Conservation (phyloP, 805 yeast species). For the Diddensiella transvaalensis region DNA sequence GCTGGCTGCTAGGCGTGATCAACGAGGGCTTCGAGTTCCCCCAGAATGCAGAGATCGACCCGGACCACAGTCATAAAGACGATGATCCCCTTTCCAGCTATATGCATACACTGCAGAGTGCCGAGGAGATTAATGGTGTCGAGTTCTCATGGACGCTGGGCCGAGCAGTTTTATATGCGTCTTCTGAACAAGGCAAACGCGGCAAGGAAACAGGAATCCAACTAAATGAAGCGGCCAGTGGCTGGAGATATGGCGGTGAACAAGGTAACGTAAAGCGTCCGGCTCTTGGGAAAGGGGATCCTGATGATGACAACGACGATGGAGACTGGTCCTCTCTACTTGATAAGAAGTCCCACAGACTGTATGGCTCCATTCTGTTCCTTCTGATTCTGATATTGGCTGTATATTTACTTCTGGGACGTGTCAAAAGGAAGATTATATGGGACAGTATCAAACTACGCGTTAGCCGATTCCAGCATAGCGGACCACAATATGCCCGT, state of each 20-base stretch:
- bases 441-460: slow-evolving; percentile 21
- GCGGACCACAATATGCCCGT: slow-evolving; percentile 8
- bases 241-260: slow-evolving; percentile 23
- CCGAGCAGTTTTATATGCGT: slow-evolving; percentile 75
- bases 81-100: slow-evolving; percentile 10
- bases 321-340: slow-evolving; percentile 23
- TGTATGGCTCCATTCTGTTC: slow-evolving; percentile 39
- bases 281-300: slow-evolving; percentile 16
- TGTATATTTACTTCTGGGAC: slow-evolving; percentile 38
- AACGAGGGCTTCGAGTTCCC: slow-evolving; percentile 94
- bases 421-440: slow-evolving; percentile 21
- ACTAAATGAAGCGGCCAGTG: slow-evolving; percentile 14
- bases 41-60: slow-evolving; percentile 13
- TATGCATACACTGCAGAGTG: slow-evolving; percentile 71
- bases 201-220: slow-evolving; percentile 20
- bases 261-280: slow-evolving; percentile 13
- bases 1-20: slow-evolving; percentile 84
- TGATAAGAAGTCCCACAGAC: slow-evolving; percentile 30
- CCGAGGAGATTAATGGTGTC: slow-evolving; percentile 71
- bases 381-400: slow-evolving; percentile 32
- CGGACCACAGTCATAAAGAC: slow-evolving; percentile 9
- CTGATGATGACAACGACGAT: slow-evolving; percentile 21
- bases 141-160: slow-evolving; percentile 97
- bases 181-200: slow-evolving; percentile 45
- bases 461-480: slow-evolving; percentile 6